phyloP scores from a whole-genome alignment of 2,329 filamentous ascomycete species.

The Cryoendolithus antarcticus region DNA sequence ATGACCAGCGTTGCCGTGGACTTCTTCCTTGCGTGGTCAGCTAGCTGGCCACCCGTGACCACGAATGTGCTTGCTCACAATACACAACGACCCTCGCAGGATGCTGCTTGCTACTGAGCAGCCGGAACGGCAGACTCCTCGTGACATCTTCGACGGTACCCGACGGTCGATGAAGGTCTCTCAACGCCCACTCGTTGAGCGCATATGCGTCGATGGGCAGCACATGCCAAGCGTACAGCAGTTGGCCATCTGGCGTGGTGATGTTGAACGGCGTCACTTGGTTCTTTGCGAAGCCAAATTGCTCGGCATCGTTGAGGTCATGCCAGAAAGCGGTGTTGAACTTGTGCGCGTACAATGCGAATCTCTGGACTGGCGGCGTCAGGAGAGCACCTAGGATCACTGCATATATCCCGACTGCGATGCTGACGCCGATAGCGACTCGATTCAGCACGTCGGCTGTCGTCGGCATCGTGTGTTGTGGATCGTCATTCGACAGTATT shows the following conservation, averaged over 20 bases:
- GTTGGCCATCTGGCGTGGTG: constrained; percentile 60
- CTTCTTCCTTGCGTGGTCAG: constrained; percentile 4
- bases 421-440: background rate
- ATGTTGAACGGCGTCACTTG: constrained; percentile 82
- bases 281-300: constrained; percentile 76
- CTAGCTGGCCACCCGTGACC: constrained; percentile 2
- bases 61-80: constrained; percentile 26
- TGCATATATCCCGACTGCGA: constrained; percentile 16
- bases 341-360: constrained; percentile 73
- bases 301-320: constrained; percentile 63
- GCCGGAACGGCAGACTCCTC: constrained; percentile 35
- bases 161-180: constrained; percentile 33
- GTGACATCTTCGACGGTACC: constrained; percentile 34
- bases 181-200: constrained; percentile 53
- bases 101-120: constrained; percentile 38
- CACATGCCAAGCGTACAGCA: constrained; percentile 81
- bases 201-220: constrained; percentile 67
- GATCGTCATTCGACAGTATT: too few species aligned
- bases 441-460: too few species aligned
- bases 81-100: constrained; percentile 43
- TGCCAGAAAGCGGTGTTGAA: constrained; percentile 61
- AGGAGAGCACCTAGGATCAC: constrained; percentile 27
- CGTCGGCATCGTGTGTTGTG: too few species aligned
- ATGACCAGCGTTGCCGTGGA: constrained; percentile 66
- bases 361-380: constrained; percentile 61